phyloP scores from a whole-genome alignment of 2,329 filamentous ascomycete species.

The Botrytis tulipae region DNA sequence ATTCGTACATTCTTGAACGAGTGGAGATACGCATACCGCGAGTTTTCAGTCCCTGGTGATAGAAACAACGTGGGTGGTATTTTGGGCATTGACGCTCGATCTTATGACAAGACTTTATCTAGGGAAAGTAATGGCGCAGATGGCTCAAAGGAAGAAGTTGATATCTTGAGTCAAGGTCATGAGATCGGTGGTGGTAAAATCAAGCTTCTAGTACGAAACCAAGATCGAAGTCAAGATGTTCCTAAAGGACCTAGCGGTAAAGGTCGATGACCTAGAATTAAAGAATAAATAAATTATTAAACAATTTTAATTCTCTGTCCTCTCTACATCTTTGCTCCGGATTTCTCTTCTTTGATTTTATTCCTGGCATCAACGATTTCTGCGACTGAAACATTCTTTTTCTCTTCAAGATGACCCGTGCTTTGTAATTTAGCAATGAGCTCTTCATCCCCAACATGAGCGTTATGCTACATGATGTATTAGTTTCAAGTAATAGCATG shows the following conservation, averaged over 20 bases:
- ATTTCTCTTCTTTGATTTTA: slow-evolving; percentile 8
- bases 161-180: slow-evolving; percentile 63
- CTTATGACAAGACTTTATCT: slow-evolving; percentile 61
- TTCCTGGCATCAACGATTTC: slow-evolving; percentile 44
- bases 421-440: slow-evolving; percentile 57
- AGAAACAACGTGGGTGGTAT: slow-evolving; percentile 78
- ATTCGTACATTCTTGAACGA: slow-evolving; percentile 89
- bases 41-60: slow-evolving; percentile 96
- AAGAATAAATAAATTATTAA: slow-evolving; percentile 35
- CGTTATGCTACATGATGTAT: slow-evolving; percentile 33
- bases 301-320: slow-evolving; percentile 15
- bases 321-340: slow-evolving; percentile 22
- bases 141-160: slow-evolving; percentile 43
- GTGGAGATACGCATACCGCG: slow-evolving; percentile 92
- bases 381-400: slow-evolving; percentile 50
- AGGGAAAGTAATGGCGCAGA: slow-evolving; percentile 44
- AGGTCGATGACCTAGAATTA: slow-evolving; percentile 31
- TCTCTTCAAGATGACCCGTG: slow-evolving; percentile 54
- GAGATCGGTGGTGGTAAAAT: slow-evolving; percentile 64
- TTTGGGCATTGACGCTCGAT: slow-evolving; percentile 64
- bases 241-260: slow-evolving; percentile 37
- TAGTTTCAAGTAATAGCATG: background rate
- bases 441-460: slow-evolving; percentile 52
- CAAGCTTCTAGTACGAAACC: slow-evolving; percentile 58
- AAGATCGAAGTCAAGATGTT: slow-evolving; percentile 23